A percentile compares a stretch with the other conserved stretches of the same genome.
Conservation (phyloP, 805 yeast genomes). For the Teunomyces pallodes region DNA sequence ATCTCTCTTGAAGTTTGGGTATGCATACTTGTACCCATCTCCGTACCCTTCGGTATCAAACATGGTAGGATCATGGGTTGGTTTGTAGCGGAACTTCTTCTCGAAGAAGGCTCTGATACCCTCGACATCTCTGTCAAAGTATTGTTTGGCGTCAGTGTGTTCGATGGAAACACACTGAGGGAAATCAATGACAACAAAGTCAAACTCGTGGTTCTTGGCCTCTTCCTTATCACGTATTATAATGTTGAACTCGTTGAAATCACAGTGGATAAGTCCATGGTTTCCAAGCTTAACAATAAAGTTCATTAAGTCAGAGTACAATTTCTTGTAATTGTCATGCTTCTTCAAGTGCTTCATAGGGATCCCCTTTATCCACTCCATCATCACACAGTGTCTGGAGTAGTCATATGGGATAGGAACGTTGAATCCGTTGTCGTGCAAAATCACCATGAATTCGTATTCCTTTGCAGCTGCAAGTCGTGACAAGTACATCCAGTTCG, state of each 20-base stretch:
- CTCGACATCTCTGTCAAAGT: conserved; percentile 89
- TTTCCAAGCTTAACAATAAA: conserved; percentile 82
- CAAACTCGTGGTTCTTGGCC: conserved; percentile 49
- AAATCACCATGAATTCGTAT: conserved; percentile 77
- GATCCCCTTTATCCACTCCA: conserved; percentile 88
- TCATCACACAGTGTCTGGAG: conserved; percentile 87
- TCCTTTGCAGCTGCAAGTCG: conserved; percentile 91
- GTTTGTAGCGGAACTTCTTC: conserved; percentile 71
- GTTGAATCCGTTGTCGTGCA: conserved; percentile 70
- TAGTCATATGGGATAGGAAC: conserved; percentile 90
- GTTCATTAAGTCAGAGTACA: conserved; percentile 83
- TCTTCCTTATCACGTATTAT: conserved; percentile 69
- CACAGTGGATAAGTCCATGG: conserved; percentile 94
- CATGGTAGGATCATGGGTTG: conserved; percentile 66
- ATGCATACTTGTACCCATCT: conserved; percentile 71
- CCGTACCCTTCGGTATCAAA: conserved; percentile 78
- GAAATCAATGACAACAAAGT: conserved; percentile 92
- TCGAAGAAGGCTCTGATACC: conserved; percentile 83
- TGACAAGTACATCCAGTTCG: conserved; percentile 91
- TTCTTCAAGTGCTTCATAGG: conserved; percentile 82
- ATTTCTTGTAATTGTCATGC: conserved; percentile 63
- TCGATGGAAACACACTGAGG: conserved; percentile 96
- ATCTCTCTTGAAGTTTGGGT: conserved; percentile 79
- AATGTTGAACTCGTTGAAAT: conserved; percentile 94
- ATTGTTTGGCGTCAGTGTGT: conserved; percentile 83